Base-by-base conservation (phyloP, 2,329 filamentous ascomycete species). In the Exserohilum rostratum region DNA sequence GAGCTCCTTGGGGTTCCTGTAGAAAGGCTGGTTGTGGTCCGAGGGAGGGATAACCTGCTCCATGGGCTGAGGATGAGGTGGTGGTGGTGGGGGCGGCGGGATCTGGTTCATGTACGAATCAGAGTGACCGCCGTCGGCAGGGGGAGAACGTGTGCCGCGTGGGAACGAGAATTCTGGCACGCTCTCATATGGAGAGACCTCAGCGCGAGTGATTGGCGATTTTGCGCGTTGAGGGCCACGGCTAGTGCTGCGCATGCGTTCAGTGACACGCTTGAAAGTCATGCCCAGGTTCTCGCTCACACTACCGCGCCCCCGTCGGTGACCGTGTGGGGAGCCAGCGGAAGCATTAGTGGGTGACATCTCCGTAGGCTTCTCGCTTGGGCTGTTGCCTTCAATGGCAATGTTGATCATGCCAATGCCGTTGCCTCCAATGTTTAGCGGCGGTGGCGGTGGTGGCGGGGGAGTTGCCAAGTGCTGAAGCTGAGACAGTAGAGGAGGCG, bases 381-480 rank as follows among this genome's bases (percentile, higher is more conserved):
- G 53, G 15, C 73, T 71, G 22, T 72, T 71, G 40, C 77, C 77
- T 22, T 80, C 79, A 7, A 81, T 79, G 22, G 75, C 77, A 53
- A 81, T 80, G 51, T 78, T 78, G 65, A 81, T 77, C 51, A 76
- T 67, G 44, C 74, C 76, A 29, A 75, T 56, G 45, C 69, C 73
- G 35, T 66, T 64, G 30, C 60, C 54, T 27, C 55, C 64, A n/a
- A 66, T 49, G 17, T 63, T 58, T 44, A 66, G 53, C 15, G 65
- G 64, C 17, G 64, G 61, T 17, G 61, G 58, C 33, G 64, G 67
- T 10, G 69, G 80, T 2, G 81, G 80, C 0, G 83, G 83, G 10
- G 83, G 83, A 9, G 72, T 77, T 20, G 80, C 81, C 13, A 88
- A 76, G 68, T 87, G 85, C 65, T 86, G 84, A 9, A 88, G 78